Conservation (phyloP, 2,329 filamentous ascomycete species). For the Aspergillus tubingensis region DNA sequence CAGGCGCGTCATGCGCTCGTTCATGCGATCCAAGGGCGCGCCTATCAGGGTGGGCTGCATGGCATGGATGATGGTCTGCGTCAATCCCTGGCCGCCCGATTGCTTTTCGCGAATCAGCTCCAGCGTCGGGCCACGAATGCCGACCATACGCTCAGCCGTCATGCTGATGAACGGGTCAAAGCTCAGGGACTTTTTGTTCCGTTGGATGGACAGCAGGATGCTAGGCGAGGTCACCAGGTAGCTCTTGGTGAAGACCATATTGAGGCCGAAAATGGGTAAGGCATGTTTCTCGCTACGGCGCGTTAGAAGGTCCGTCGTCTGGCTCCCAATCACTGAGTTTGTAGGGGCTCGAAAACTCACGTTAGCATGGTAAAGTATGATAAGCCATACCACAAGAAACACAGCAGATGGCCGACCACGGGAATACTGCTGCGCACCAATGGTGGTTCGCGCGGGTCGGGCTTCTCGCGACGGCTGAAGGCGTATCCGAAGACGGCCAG, state of each 20-base stretch:
- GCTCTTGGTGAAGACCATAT: slow-evolving; percentile 29
- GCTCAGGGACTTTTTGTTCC: slow-evolving; percentile 24
- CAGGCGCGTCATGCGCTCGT: slow-evolving; percentile 24
- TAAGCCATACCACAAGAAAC: slow-evolving; percentile 25
- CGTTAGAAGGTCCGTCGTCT: no score
- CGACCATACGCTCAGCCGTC: slow-evolving; percentile 20
- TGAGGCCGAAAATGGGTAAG: slow-evolving; percentile 25
- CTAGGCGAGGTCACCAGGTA: slow-evolving; percentile 30
- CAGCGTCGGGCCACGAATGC: slow-evolving; percentile 20
- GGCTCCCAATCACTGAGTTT: no score
- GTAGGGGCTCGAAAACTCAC: slow-evolving; percentile 14
- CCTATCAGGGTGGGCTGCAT: slow-evolving; percentile 29
- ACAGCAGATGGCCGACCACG: slow-evolving; percentile 31
- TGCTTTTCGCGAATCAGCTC: slow-evolving; percentile 23
- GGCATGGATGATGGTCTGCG: slow-evolving; percentile 20
- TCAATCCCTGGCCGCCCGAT: slow-evolving; percentile 24
- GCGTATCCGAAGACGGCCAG: neutral
- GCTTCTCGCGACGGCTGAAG: neutral
- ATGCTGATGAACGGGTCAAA: slow-evolving; percentile 28
- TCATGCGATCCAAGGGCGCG: slow-evolving; percentile 28
- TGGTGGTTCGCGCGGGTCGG: slow-evolving; percentile 31
- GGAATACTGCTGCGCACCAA: slow-evolving; percentile 23
- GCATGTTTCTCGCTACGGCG: slow-evolving; percentile 16
- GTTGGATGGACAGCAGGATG: slow-evolving; percentile 26
- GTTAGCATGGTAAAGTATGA: slow-evolving; percentile 24